These are phyloP conservation scores for Fusarium lyarnte DNA, from an alignment of 2,329 filamentous ascomycete genomes.

Conservation along the genomic window DNA sequence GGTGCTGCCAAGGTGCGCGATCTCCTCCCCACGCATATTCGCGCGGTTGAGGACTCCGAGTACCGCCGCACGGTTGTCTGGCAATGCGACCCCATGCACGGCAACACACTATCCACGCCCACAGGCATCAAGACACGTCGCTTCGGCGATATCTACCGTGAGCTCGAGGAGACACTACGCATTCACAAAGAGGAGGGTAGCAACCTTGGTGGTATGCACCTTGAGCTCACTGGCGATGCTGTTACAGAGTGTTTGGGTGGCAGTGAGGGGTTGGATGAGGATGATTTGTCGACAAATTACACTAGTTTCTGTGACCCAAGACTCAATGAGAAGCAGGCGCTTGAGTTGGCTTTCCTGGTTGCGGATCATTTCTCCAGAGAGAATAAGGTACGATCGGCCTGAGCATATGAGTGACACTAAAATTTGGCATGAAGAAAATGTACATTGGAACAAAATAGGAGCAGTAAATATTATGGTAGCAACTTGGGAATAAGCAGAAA, in stretches of 20 bases:
- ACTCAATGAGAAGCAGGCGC: conserved; percentile 96
- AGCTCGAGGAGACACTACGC: conserved; percentile 82
- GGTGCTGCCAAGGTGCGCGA: conserved; percentile 79
- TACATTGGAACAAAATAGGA: background rate
- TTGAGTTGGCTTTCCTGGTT: conserved; percentile 93
- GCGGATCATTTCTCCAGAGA: conserved; percentile 76
- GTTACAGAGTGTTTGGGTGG: conserved; percentile 97
- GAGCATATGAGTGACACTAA: background rate
- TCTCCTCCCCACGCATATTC: conserved; percentile 86
- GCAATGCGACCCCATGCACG: conserved; percentile 99
- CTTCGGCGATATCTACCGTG: conserved; percentile 89
- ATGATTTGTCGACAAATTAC: conserved; percentile 90
- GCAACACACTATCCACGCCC: conserved; percentile 75
- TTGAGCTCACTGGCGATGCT: conserved; percentile 94
- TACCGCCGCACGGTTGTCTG: conserved; percentile 78
- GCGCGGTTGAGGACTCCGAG: conserved; percentile 84
- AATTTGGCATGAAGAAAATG: background rate
- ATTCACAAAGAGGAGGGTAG: conserved; percentile 87
- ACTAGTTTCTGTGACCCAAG: conserved; percentile 96
- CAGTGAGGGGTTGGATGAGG: conserved; percentile 85
- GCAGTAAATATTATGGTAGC: background rate
- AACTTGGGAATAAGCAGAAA: background rate
- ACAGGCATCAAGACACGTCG: conserved; percentile 90
- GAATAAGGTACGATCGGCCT: conserved; percentile 20
- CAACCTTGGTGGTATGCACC: conserved; percentile 91